Evolutionary conservation across 345 rosid species (phyloP).

Genomic region (Moricandia moricandioides): DNA sequence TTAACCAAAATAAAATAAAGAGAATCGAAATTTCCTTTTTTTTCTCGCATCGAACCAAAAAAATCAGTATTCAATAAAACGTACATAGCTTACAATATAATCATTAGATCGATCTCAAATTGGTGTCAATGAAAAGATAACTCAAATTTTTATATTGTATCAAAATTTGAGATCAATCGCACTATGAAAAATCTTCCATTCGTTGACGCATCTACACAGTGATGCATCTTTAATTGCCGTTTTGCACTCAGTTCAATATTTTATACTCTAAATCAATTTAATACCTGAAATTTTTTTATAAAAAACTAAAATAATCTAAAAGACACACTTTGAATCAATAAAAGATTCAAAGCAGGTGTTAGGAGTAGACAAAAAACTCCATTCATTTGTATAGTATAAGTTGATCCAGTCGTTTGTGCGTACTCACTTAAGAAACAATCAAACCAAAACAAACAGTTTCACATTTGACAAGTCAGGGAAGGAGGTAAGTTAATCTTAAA

Average conservation of each 20-base stretch:
- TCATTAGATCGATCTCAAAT: too few species aligned
- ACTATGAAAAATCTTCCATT: not conserved
- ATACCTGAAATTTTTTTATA: too few species aligned
- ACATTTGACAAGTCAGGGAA: not conserved
- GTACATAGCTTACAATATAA: too few species aligned
- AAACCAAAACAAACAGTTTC: not conserved
- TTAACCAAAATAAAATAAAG: too few species aligned
- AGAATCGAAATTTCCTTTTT: too few species aligned
- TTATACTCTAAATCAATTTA: not conserved
- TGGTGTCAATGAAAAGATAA: too few species aligned
- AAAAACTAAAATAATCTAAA: not conserved
- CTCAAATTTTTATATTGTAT: not conserved
- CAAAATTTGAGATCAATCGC: not conserved
- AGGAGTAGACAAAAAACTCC: not conserved
- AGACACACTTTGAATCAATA: not conserved
- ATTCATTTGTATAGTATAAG: not conserved
- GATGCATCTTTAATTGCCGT: not conserved
- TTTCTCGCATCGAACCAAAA: too few species aligned
- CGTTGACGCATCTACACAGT: not conserved
- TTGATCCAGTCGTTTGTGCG: not conserved
- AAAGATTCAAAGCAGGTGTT: not conserved
- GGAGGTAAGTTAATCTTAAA: not conserved
- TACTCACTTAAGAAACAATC: constrained; percentile 8
- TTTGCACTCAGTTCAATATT: not conserved
- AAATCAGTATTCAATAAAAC: too few species aligned